Percentiles rank a stretch among this genome's conserved stretches.
phyloP scores from a whole-genome alignment of 2,329 filamentous ascomycete genomes.

The Ophiostoma ulmi region DNA sequence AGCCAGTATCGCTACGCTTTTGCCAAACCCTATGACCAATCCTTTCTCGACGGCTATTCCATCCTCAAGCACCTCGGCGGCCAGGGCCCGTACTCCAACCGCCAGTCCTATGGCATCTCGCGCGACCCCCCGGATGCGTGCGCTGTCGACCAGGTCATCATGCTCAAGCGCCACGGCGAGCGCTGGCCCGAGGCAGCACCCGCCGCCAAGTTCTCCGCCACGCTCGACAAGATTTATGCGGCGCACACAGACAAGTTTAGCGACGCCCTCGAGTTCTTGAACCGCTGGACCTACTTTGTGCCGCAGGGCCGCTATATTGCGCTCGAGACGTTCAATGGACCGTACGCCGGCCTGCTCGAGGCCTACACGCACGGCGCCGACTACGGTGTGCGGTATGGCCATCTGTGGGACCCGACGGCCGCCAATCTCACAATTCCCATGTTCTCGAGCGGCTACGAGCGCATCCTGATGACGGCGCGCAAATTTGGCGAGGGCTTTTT shows the following conservation, averaged over 20 bases:
- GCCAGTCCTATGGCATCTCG: conserved; percentile 42
- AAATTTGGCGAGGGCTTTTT: conserved; percentile 59
- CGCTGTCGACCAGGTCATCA: conserved; percentile 55
- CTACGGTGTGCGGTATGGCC: conserved; percentile 25
- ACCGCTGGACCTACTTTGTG: conserved; percentile 24
- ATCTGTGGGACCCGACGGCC: conserved; percentile 24
- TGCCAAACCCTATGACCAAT: conserved; percentile 22
- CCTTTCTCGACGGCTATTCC: conserved; percentile 24
- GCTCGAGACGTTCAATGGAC: conserved; percentile 25
- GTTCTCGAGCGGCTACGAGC: conserved; percentile 47
- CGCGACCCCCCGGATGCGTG: conserved; percentile 52
- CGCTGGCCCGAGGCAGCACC: conserved; percentile 58
- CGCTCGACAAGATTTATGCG: conserved; percentile 22
- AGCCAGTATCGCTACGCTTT: conserved; percentile 20
- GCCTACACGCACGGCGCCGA: conserved; percentile 25
- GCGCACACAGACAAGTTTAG: conserved; percentile 12
- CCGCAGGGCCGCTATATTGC: conserved; percentile 19
- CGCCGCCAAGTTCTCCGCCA: conserved; percentile 18
- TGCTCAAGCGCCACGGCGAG: conserved; percentile 56
- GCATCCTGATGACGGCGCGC: conserved; percentile 57
- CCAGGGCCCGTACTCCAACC: conserved; percentile 25
- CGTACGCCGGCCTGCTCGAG: conserved; percentile 25
- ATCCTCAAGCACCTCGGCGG: conserved; percentile 25
- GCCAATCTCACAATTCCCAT: conserved; percentile 24
- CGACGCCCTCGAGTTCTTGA: conserved; percentile 22